Conservation (phyloP, 371 early-diverging fungal species). For the Coemansia linderi region DNA sequence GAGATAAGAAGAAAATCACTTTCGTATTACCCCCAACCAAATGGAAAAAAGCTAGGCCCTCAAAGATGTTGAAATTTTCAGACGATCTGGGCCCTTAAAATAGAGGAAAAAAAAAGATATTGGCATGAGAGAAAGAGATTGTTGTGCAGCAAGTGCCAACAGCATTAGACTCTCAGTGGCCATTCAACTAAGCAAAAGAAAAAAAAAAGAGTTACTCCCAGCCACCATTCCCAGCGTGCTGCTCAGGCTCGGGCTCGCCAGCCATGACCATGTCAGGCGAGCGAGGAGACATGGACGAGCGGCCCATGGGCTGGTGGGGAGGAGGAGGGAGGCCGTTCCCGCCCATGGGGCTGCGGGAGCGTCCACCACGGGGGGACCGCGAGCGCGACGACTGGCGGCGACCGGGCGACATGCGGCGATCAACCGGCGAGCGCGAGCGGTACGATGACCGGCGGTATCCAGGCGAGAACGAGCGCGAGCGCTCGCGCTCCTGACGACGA, state of each 20-base stretch:
- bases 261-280: conserved; percentile 22
- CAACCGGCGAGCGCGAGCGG: conserved; percentile 34
- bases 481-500: conserved; percentile 51
- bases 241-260: conserved; percentile 26
- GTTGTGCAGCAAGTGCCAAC: neutral
- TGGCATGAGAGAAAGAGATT: neutral
- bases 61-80: neutral
- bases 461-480: conserved; percentile 57
- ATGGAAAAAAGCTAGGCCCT: neutral
- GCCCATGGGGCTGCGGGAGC: conserved; percentile 35
- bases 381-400: conserved; percentile 27
- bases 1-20: neutral
- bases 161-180: neutral
- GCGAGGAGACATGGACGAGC: conserved; percentile 28
- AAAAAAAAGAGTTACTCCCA: conserved; percentile 10
- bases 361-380: conserved; percentile 17
- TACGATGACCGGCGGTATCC: conserved; percentile 18
- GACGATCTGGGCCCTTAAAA: neutral
- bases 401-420: conserved; percentile 22
- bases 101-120: neutral
- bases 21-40: neutral
- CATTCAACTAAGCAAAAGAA: neutral
- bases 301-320: conserved; percentile 21
- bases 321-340: conserved; percentile 18
- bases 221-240: conserved; percentile 13